A percentile compares a stretch with the other conserved stretches of the same genome.
Conservation (phyloP, 805 yeast genomes). For the Candida broadrunensis region DNA sequence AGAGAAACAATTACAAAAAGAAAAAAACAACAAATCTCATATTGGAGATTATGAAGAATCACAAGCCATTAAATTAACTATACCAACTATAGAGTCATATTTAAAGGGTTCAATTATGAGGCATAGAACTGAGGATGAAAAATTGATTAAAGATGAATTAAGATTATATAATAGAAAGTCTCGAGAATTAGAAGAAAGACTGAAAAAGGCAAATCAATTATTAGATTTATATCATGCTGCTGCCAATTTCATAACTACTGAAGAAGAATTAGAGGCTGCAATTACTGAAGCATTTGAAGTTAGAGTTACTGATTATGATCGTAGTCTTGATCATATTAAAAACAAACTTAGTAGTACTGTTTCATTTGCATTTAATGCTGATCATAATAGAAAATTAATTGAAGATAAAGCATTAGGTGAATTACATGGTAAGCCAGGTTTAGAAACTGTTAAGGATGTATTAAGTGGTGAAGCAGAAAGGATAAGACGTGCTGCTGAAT, state of each 20-base stretch:
- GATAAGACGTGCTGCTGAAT: constrained; percentile 34
- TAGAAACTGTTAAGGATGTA: constrained; percentile 33
- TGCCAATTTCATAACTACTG: constrained; percentile 67
- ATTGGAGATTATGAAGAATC: constrained; percentile 38
- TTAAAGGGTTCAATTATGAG: constrained; percentile 69
- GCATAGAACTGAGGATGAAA: constrained; percentile 70
- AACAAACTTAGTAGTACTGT: not conserved
- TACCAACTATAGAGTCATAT: constrained; percentile 74
- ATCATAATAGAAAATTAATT: constrained; percentile 27
- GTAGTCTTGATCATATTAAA: not conserved
- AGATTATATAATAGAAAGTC: constrained; percentile 65
- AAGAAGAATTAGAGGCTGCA: constrained; percentile 56
- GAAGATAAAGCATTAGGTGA: constrained; percentile 38
- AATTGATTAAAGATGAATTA: constrained; percentile 51
- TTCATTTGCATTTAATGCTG: not conserved
- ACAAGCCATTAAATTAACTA: constrained; percentile 60
- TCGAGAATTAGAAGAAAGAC: constrained; percentile 49
- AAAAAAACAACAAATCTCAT: constrained; percentile 20
- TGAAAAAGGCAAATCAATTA: constrained; percentile 52
- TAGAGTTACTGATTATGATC: not conserved
- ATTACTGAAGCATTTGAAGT: constrained; percentile 56
- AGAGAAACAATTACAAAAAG: constrained; percentile 24
- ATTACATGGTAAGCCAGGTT: constrained; percentile 41
- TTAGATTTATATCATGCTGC: constrained; percentile 73
- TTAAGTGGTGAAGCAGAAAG: constrained; percentile 38